Evolutionary conservation across 2,329 filamentous ascomycete species (phyloP).

Genomic region (Arthrobotrys entomopaga): DNA sequence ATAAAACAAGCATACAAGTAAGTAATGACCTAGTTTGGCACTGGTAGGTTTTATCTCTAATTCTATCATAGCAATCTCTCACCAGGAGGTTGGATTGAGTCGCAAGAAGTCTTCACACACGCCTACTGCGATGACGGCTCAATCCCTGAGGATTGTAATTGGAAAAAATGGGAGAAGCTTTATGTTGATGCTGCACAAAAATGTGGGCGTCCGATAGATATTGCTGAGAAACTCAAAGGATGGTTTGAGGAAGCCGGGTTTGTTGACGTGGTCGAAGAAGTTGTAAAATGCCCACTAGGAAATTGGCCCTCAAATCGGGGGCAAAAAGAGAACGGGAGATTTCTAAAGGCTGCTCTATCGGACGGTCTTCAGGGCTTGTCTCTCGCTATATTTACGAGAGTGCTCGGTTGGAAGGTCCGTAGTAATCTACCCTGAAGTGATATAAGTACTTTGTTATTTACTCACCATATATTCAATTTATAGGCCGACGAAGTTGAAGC

Average conservation of each 20-base stretch:
- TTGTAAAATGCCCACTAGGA: conserved; percentile 67
- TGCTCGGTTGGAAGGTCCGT: conserved; percentile 42
- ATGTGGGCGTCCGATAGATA: conserved; percentile 61
- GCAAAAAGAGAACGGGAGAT: conserved; percentile 67
- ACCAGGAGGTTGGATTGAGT: conserved; percentile 65
- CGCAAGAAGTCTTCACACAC: conserved; percentile 64
- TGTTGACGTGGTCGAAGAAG: conserved; percentile 65
- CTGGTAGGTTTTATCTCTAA: neutral
- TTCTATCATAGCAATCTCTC: conserved; percentile 59
- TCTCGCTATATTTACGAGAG: conserved; percentile 56
- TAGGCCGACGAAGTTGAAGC: conserved; percentile 53
- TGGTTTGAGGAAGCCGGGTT: conserved; percentile 68
- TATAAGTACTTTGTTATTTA: no score
- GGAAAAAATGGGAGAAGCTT: conserved; percentile 57
- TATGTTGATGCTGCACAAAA: conserved; percentile 60
- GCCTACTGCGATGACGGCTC: conserved; percentile 64
- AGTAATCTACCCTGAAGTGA: neutral
- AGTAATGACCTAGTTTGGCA: neutral
- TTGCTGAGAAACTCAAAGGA: conserved; percentile 62
- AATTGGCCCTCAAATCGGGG: conserved; percentile 67
- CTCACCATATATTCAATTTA: neutral
- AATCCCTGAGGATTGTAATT: conserved; percentile 56
- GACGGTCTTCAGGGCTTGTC: conserved; percentile 61
- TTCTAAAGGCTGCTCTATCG: conserved; percentile 61
- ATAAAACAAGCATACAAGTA: conserved; percentile 53